These are phyloP conservation scores for Pseudogymnoascus sp. DNA, from an alignment of 2,329 filamentous ascomycete species.

Conservation along the genomic window DNA sequence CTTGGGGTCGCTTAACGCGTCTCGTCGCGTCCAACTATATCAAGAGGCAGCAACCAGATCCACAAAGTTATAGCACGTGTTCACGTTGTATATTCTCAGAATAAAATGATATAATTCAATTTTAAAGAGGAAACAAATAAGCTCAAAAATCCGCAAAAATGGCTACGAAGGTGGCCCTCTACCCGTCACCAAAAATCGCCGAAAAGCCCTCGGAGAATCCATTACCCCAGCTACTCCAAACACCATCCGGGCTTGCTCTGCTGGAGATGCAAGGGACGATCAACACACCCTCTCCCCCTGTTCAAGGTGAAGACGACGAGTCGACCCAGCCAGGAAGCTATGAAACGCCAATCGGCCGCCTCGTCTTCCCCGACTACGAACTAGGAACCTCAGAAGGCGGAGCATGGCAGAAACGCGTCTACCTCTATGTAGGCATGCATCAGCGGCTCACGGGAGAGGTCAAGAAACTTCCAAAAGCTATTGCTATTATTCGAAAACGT, in stretches of 20 bases:
- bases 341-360: slow-evolving; percentile 55
- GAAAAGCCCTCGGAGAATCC: slow-evolving; percentile 32
- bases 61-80: not conserved
- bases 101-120: not conserved
- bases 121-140: not conserved
- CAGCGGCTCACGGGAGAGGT: slow-evolving; percentile 85
- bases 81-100: not conserved
- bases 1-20: slow-evolving; percentile 4
- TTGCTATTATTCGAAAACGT: slow-evolving; percentile 66
- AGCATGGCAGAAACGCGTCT: slow-evolving; percentile 82
- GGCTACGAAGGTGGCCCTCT: not conserved
- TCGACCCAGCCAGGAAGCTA: slow-evolving; percentile 23
- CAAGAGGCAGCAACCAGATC: not conserved
- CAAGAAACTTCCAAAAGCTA: slow-evolving; percentile 69
- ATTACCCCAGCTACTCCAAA: slow-evolving; percentile 76
- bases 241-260: slow-evolving; percentile 79
- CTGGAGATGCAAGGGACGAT: slow-evolving; percentile 89
- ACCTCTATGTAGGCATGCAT: slow-evolving; percentile 80
- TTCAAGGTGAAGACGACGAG: slow-evolving; percentile 26
- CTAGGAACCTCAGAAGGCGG: slow-evolving; percentile 44
- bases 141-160: not conserved
- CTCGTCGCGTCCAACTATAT: slow-evolving; percentile 4
- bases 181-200: not conserved
- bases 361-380: slow-evolving; percentile 71
- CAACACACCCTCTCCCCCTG: slow-evolving; percentile 51